These are phyloP conservation scores for Chondrostereum purpureum DNA, from an alignment of 1,284 basidiomycete genomes.

Conservation along the genomic window DNA sequence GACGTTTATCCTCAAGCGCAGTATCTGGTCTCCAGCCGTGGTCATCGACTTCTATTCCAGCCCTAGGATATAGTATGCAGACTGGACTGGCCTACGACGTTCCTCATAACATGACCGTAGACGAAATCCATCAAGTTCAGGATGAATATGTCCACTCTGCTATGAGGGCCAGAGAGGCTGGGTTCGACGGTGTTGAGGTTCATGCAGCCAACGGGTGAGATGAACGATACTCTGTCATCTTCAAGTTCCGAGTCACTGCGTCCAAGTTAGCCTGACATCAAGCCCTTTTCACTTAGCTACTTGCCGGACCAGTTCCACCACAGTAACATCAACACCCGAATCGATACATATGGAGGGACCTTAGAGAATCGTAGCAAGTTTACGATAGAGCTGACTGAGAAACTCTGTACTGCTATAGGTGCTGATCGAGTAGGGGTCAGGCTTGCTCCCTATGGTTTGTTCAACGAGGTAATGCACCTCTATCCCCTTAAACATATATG, in stretches of 20 bases:
- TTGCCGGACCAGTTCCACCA: background rate
- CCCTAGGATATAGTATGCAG: background rate
- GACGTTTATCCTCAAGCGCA: background rate
- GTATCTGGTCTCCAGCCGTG: background rate
- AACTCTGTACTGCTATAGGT: background rate
- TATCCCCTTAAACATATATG: background rate
- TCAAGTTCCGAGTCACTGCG: background rate
- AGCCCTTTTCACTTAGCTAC: background rate
- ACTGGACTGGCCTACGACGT: background rate
- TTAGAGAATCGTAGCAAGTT: conserved; percentile 71
- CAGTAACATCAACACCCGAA: conserved; percentile 48
- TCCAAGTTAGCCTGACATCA: no score
- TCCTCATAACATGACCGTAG: conserved; percentile 19
- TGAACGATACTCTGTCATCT: conserved; percentile 33
- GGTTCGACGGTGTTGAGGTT: conserved; percentile 67
- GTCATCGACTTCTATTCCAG: background rate
- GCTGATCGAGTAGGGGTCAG: background rate
- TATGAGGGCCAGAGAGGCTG: conserved; percentile 45
- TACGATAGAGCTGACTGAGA: background rate
- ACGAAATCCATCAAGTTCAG: conserved; percentile 53
- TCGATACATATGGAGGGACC: conserved; percentile 68
- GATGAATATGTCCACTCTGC: conserved; percentile 55
- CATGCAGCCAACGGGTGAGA: conserved; percentile 39
- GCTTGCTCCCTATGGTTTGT: background rate
- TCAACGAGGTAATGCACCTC: background rate